These are phyloP conservation scores for Lodderomyces orthopsilosis DNA, from an alignment of 1,139 yeast genomes.

Conservation along the genomic window DNA sequence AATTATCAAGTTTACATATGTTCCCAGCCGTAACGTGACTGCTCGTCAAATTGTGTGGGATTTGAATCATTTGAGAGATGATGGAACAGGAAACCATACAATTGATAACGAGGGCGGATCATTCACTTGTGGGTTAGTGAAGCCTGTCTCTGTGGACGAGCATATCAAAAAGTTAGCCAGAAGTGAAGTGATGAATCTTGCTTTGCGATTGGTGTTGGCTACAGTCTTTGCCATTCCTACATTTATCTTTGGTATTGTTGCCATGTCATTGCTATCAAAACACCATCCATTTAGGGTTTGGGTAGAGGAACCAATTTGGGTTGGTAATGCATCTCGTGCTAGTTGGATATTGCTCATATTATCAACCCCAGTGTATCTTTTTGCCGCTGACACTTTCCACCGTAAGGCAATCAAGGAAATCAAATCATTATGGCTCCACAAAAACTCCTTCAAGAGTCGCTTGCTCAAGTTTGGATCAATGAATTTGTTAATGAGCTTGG, in stretches of 20 bases:
- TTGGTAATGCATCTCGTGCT: slow-evolving; percentile 58
- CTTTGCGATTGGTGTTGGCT: slow-evolving; percentile 48
- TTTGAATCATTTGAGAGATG: slow-evolving; percentile 38
- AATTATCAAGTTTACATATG: slow-evolving; percentile 58
- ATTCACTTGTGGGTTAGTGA: slow-evolving; percentile 54
- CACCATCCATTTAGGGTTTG: slow-evolving; percentile 44
- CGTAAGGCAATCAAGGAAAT: slow-evolving; percentile 61
- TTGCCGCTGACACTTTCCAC: slow-evolving; percentile 73
- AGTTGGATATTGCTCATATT: slow-evolving; percentile 66
- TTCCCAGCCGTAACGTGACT: slow-evolving; percentile 48
- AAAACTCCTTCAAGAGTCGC: slow-evolving; percentile 55
- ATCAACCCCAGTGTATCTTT: slow-evolving; percentile 72
- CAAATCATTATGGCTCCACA: slow-evolving; percentile 53
- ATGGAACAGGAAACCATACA: slow-evolving; percentile 18
- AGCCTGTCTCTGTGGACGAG: slow-evolving; percentile 61
- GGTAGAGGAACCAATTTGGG: slow-evolving; percentile 63
- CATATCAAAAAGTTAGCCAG: slow-evolving; percentile 52
- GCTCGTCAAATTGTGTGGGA: slow-evolving; percentile 52
- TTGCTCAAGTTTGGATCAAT: slow-evolving; percentile 72
- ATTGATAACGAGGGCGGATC: slow-evolving; percentile 26
- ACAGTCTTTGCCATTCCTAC: slow-evolving; percentile 63
- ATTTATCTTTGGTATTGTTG: slow-evolving; percentile 64
- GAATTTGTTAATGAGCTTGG: slow-evolving; percentile 69
- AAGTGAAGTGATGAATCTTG: slow-evolving; percentile 47
- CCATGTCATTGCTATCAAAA: slow-evolving; percentile 58